Evolutionary conservation across 768 basidiomycete genomes (phyloP).

Genomic region (Lactarius trivialis): DNA sequence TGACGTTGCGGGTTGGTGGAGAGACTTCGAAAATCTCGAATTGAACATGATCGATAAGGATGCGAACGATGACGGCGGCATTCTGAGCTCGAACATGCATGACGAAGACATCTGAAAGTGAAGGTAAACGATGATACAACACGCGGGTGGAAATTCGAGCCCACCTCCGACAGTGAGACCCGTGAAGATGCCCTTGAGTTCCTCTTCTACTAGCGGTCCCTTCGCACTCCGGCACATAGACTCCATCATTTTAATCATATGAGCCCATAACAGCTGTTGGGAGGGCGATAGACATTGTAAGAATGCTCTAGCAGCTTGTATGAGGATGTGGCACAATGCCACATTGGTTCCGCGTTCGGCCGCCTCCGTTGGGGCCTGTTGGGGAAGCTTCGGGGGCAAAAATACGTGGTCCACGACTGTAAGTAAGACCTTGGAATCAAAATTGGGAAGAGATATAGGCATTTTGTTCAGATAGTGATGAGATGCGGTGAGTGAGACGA

Average conservation of each 20-base stretch:
- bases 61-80: slow-evolving; percentile 2
- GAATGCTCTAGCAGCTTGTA: neutral
- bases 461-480: neutral
- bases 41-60: neutral
- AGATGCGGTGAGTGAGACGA: neutral
- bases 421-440: neutral
- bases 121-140: neutral
- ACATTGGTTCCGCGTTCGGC: neutral
- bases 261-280: neutral
- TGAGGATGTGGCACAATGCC: slow-evolving; percentile 4
- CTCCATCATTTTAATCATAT: slow-evolving; percentile 4
- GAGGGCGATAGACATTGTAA: neutral
- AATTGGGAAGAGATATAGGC: neutral
- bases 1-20: slow-evolving; percentile 33
- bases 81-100: slow-evolving; percentile 14
- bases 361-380: neutral
- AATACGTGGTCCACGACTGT: slow-evolving; percentile 8
- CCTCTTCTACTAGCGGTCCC: neutral
- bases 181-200: neutral
- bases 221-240: neutral
- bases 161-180: neutral
- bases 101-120: neutral
- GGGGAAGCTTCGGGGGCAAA: slow-evolving; percentile 13
- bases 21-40: slow-evolving; percentile 37
- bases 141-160: neutral